phyloP scores from a whole-genome alignment of 805 yeast species.

The Spathaspora girioi region DNA sequence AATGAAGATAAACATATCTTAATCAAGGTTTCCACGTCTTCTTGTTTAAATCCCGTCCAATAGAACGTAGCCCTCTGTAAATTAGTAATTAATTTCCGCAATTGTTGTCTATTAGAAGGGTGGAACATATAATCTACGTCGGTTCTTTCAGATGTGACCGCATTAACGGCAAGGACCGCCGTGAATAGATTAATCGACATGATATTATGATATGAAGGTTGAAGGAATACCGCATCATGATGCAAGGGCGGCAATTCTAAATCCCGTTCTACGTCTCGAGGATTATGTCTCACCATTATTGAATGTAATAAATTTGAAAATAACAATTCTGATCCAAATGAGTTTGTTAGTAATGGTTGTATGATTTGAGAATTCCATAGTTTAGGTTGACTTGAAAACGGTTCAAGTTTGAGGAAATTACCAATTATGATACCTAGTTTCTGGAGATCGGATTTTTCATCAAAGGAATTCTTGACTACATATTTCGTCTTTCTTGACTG shows the following conservation, averaged over 20 bases:
- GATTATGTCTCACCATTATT: constrained; percentile 55
- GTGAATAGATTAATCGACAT: constrained; percentile 60
- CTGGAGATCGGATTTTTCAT: constrained; percentile 49
- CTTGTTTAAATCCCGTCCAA: constrained; percentile 69
- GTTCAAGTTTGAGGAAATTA: constrained; percentile 55
- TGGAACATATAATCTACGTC: constrained; percentile 73
- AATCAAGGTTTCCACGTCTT: constrained; percentile 53
- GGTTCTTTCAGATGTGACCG: constrained; percentile 65
- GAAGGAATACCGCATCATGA: constrained; percentile 55
- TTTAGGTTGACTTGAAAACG: constrained; percentile 47
- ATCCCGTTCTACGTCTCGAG: constrained; percentile 52
- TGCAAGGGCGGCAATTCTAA: constrained; percentile 55
- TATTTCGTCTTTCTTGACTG: constrained; percentile 26
- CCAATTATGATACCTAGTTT: constrained; percentile 51
- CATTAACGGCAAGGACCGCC: constrained; percentile 67
- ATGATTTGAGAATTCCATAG: constrained; percentile 46
- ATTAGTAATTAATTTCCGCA: constrained; percentile 56
- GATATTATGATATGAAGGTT: constrained; percentile 61
- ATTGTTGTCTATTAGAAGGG: constrained; percentile 49
- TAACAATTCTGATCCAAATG: constrained; percentile 39
- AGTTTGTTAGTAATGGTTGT: constrained; percentile 42
- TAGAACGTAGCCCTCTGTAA: constrained; percentile 65
- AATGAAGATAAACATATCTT: constrained; percentile 46
- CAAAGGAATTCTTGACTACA: constrained; percentile 46
- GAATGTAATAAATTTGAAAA: constrained; percentile 40